Evolutionary conservation across 768 basidiomycete species (phyloP).

Genomic region (Stropharia rugosoannulata): DNA sequence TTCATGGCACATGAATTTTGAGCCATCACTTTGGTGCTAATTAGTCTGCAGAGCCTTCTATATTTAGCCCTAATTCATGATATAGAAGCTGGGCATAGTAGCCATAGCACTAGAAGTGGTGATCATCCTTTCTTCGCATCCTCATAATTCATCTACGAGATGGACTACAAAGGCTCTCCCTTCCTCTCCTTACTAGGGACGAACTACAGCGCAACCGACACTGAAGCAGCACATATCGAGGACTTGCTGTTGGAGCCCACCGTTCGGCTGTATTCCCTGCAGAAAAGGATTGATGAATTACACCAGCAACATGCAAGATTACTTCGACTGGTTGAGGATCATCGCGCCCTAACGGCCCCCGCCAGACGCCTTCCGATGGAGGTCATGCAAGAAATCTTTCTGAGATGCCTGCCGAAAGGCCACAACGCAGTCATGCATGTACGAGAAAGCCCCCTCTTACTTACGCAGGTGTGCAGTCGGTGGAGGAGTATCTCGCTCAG

Average conservation of each 20-base stretch:
- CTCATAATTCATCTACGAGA: background rate
- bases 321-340: background rate
- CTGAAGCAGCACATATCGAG: background rate
- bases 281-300: background rate
- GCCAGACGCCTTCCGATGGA: conserved; percentile 17
- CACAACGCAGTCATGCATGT: conserved; percentile 11
- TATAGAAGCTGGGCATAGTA: no score
- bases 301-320: background rate
- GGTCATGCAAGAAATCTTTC: conserved; percentile 20
- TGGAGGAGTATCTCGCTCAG: conserved; percentile 15
- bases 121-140: background rate
- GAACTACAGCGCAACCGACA: conserved; percentile 5
- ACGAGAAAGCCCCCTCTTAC: conserved; percentile 13
- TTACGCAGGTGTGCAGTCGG: conserved; percentile 13
- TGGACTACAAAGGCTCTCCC: background rate
- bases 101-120: no score
- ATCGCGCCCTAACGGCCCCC: conserved; percentile 5
- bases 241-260: background rate
- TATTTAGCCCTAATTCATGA: no score
- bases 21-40: no score
- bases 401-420: conserved; percentile 11
- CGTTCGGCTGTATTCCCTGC: background rate
- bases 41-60: no score
- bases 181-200: conserved; percentile 3
- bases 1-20: no score